A percentile compares a stretch with the other conserved stretches of the same genome.
Evolutionary conservation across 2,329 filamentous ascomycete genomes (phyloP).

Genomic region (Fusarium graminum): DNA sequence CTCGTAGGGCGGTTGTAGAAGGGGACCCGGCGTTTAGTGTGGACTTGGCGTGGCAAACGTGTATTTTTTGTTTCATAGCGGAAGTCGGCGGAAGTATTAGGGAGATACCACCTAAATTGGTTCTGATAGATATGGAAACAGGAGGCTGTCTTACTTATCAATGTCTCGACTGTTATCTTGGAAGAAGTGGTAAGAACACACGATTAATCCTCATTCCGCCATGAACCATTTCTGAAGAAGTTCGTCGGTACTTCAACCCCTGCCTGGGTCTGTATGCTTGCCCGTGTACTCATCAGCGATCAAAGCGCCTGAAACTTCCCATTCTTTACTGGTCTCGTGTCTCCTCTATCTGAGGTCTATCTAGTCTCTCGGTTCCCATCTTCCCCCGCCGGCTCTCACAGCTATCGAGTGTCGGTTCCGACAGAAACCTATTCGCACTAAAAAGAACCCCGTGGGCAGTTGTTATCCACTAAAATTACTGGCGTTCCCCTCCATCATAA

Average conservation of each 20-base stretch:
- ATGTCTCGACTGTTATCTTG: background rate
- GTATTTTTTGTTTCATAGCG: slow-evolving; percentile 11
- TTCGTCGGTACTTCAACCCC: slow-evolving; percentile 10
- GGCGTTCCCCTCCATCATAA: slow-evolving; percentile 14
- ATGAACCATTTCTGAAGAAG: background rate
- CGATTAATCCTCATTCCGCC: slow-evolving; percentile 15
- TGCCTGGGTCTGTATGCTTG: background rate
- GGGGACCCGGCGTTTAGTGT: slow-evolving; percentile 30
- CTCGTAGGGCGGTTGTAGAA: slow-evolving; percentile 1
- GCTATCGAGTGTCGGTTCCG: slow-evolving; percentile 23
- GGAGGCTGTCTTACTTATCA: background rate
- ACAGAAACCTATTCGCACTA: background rate
- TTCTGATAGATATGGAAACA: background rate
- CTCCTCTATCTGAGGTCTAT: slow-evolving; percentile 17
- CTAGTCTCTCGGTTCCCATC: slow-evolving; percentile 26
- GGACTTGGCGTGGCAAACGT: slow-evolving; percentile 17
- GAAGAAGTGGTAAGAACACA: background rate
- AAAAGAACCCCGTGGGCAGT: slow-evolving; percentile 1
- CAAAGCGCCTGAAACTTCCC: slow-evolving; percentile 37
- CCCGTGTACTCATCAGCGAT: slow-evolving; percentile 15
- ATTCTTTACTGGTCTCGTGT: slow-evolving; percentile 18
- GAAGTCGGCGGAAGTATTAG: slow-evolving; percentile 11
- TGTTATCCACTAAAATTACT: background rate
- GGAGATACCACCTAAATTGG: background rate
- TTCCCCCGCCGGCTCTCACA: slow-evolving; percentile 25